A percentile compares a stretch with the other conserved stretches of the same genome.
These are phyloP conservation scores for Arachnopeziza araneosa DNA, from an alignment of 2,329 filamentous ascomycete species.

Conservation along the genomic window DNA sequence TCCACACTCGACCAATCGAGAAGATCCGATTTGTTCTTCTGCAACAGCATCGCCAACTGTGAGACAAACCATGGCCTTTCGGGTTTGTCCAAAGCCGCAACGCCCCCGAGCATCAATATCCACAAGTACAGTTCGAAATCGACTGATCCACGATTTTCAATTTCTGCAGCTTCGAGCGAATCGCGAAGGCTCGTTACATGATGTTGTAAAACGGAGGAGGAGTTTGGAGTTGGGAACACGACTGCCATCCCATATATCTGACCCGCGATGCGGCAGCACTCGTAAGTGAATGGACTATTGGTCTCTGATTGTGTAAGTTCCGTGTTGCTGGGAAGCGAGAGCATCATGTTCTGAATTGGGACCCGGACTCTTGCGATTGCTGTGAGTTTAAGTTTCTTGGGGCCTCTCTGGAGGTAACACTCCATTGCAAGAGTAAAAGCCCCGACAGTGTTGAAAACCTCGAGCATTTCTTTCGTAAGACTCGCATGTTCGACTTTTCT, in stretches of 20 bases:
- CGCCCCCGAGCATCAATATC: constrained; percentile 3
- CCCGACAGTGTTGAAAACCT: background rate
- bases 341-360: background rate
- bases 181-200: background rate
- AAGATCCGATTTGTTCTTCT: background rate
- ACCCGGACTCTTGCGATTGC: background rate
- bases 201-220: constrained; percentile 1
- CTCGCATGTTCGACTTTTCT: background rate
- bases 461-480: background rate
- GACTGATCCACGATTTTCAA: background rate
- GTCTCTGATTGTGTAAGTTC: background rate
- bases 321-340: background rate
- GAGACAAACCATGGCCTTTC: constrained; percentile 5
- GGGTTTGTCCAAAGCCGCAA: constrained; percentile 4
- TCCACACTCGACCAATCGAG: background rate
- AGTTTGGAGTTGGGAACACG: background rate
- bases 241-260: constrained; percentile 4
- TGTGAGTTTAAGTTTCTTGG: background rate
- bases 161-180: background rate
- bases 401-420: background rate
- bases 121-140: constrained; percentile 1
- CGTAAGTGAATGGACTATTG: background rate
- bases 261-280: background rate
- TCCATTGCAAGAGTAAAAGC: background rate
- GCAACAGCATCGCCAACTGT: background rate